Percentiles rank a stretch among this genome's conserved stretches.
phyloP scores from a whole-genome alignment of 2,329 filamentous ascomycete species.

The Nigrospora oryzae region DNA sequence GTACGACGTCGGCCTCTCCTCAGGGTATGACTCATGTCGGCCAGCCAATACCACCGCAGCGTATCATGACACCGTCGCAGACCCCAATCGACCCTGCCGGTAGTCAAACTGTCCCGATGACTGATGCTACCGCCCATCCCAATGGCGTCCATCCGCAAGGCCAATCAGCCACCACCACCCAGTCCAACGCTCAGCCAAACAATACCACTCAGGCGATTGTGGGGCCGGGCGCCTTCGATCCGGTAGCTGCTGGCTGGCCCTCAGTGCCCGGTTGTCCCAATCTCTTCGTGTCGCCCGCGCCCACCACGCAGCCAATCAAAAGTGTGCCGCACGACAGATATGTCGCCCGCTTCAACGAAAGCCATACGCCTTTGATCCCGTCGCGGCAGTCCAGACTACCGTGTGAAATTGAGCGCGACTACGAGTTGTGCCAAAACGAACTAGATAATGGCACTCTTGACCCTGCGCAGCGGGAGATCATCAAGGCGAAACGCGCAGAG shows the following conservation, averaged over 20 bases:
- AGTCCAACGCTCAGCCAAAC: not conserved
- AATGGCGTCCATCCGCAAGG: not conserved
- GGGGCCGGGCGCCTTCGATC: not conserved
- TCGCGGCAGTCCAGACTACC: slow-evolving; percentile 2
- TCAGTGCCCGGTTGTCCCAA: not conserved
- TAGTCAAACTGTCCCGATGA: no score
- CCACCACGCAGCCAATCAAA: not conserved
- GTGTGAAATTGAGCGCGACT: slow-evolving; percentile 5
- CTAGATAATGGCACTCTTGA: not conserved
- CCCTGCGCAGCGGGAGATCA: not conserved
- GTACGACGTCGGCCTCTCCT: no score
- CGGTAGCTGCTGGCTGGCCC: not conserved
- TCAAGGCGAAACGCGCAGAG: not conserved
- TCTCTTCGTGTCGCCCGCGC: slow-evolving; percentile 2
- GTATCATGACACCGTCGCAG: no score
- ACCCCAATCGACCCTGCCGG: no score
- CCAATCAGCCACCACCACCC: not conserved
- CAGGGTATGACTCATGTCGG: no score
- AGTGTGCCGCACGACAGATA: not conserved
- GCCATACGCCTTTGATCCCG: not conserved
- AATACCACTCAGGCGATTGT: not conserved
- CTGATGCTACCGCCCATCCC: no score
- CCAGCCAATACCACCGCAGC: no score
- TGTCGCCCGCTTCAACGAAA: slow-evolving; percentile 3
- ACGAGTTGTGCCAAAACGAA: not conserved